These are phyloP conservation scores for Colletotrichum echinochloae DNA, from an alignment of 2,329 filamentous ascomycete genomes.

Conservation along the genomic window DNA sequence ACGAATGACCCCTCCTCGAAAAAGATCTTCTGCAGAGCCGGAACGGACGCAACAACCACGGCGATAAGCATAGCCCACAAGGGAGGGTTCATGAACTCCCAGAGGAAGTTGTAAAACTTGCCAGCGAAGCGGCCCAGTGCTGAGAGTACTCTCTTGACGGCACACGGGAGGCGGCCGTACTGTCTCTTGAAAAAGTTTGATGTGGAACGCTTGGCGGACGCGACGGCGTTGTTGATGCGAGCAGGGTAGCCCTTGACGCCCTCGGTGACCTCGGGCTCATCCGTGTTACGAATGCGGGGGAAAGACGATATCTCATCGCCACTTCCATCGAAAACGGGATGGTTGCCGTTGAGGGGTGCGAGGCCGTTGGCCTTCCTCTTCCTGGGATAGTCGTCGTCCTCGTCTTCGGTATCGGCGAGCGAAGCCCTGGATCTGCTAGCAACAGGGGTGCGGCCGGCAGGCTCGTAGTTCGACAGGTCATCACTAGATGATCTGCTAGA, in stretches of 20 bases:
- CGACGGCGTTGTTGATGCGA: constrained; percentile 50
- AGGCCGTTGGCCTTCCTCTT: constrained; percentile 41
- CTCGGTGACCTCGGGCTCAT: constrained; percentile 55
- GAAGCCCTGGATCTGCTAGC: constrained; percentile 63
- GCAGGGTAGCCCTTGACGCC: constrained; percentile 57
- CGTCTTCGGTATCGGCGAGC: constrained; percentile 62
- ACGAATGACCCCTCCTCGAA: constrained; percentile 91
- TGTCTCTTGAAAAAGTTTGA: constrained; percentile 44
- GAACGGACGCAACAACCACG: constrained; percentile 91
- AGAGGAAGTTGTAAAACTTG: constrained; percentile 73
- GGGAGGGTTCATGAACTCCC: constrained; percentile 98
- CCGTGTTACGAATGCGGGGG: constrained; percentile 62
- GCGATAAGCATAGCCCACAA: constrained; percentile 96
- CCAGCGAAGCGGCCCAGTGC: constrained; percentile 50
- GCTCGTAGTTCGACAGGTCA: constrained; percentile 64
- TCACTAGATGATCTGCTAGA: constrained; percentile 46
- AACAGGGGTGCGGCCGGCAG: constrained; percentile 67
- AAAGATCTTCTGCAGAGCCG: constrained; percentile 83
- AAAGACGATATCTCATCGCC: constrained; percentile 72
- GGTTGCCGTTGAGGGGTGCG: constrained; percentile 44
- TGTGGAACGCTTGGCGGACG: constrained; percentile 43
- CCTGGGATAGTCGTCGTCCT: constrained; percentile 52
- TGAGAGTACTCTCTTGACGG: constrained; percentile 53
- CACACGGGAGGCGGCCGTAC: constrained; percentile 55
- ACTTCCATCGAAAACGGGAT: constrained; percentile 48